Base-by-base conservation (phyloP, 495 filamentous ascomycete genomes). In the Daldinia concentrica region DNA sequence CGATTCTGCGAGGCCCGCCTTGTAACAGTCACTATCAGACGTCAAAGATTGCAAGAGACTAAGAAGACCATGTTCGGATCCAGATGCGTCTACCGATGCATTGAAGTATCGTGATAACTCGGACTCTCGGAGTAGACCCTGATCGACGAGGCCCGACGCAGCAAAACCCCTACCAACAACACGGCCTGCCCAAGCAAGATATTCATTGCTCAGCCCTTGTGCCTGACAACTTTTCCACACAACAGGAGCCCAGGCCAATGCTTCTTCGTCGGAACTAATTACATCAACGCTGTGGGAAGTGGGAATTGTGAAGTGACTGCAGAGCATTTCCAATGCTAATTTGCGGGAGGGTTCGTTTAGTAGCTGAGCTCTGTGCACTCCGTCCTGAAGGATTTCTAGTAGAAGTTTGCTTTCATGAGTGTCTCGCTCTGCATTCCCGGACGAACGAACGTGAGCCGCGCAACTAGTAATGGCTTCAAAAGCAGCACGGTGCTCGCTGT, bases 151-250 rank as follows among this genome's bases (percentile, higher is more conserved):
- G 17, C 92, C 92, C 55, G 89, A 91, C 4, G 91, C 85, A 50
- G 91, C 89, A 79, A 94, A 98, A 0, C 93, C 90, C 71, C 93
- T 87, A 19, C 95, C 95, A 24, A 99, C 83, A 15, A 94, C 90
- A 59, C 89, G 86, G 6, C 90, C 93, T 41, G 91, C 91, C 95
- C 95, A 99, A 4, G 92, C 79, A 12, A 91, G 80, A 76, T 95
- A 98, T 22, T 88, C 86, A 29, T 83, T 81, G 48, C 90, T 90
- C 32, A 90, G 83, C 9, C 83, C 79, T 41, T 84, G 81, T 26
- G 84, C 82, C 63, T 88, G 86, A 70, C 93, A 91, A 24, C 89
- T 93, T 71, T 91, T 88, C 88, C 90, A 94, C 2, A 97, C 82
- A 32, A 88, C 85, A 32, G 88, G 79, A 26, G 87, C 86, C 70